Evolutionary conservation across 257 asterid species (phyloP), one percentile per base, ranked within the genome.

Genomic region (Ilex asprella): DNA sequence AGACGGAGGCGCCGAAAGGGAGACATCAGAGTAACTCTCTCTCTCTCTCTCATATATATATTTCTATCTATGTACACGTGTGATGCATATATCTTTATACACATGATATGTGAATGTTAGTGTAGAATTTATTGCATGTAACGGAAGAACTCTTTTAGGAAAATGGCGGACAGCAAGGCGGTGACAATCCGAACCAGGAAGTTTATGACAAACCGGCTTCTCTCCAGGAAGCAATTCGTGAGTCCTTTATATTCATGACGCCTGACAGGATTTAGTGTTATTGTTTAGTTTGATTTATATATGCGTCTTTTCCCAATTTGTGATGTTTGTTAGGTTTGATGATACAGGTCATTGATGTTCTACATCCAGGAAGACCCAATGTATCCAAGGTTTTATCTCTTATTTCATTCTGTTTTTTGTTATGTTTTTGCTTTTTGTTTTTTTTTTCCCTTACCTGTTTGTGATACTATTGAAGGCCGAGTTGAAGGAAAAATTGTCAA

Each of bases 341-440:
- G 50, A 50, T 62, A 50, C 64, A 90, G 94, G 66, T 91, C 61
- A 85, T 91, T 64, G 97, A 91, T 67, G 95, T 91, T 49, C 71
- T 91, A 77, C 97, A 91, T 52, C 97, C 97, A 29, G 96, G 97
- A 66, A 75, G 96, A 69, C 73, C 97, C 3, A 91, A 91, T 75
- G 93, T 91, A 52, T 85, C 96, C 35, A 91, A 91, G 97, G 97
- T 89, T 21, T 55, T 52, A 15, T 59, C 55, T 62, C 6, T 14
- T 59, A 0, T 15, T 0, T 11, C 6, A 30, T 56, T 27, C 10
- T 47, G 27, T 43, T 32, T 54, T 52, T 2, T 2, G n/a, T 10
- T 1, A 44, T 15, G 11, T 55, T 31, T 41, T 5, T 35, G 10
- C 12, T 52, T 14, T 15, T 55, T 31, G 39, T 63, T 14, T 6